Evolutionary conservation across 2,329 filamentous ascomycete genomes (phyloP).

Genomic region (Metarhizium anisopliae): DNA sequence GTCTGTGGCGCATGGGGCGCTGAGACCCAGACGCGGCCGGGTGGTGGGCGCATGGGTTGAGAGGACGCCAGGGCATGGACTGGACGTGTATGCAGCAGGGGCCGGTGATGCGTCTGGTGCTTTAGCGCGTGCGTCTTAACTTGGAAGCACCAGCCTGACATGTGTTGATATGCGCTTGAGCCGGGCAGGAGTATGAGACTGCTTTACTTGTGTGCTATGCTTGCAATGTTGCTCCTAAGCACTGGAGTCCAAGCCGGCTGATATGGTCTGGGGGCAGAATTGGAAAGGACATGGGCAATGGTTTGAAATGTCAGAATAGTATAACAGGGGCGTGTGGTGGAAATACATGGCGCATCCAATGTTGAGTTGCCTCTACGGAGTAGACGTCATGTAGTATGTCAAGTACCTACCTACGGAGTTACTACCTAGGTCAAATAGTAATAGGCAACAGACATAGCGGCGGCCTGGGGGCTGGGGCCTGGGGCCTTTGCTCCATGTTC

Average conservation of each 20-base stretch:
- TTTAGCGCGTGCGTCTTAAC: slow-evolving; percentile 1
- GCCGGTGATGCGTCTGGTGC: slow-evolving; percentile 6
- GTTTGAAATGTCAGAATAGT: not conserved
- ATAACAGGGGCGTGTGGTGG: not conserved
- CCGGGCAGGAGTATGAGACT: too few species aligned
- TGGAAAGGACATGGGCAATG: too few species aligned
- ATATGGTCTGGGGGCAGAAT: not conserved
- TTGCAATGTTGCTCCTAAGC: too few species aligned
- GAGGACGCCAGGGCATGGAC: slow-evolving; percentile 5
- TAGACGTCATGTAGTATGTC: too few species aligned
- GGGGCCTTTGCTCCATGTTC: too few species aligned
- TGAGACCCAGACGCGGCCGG: slow-evolving; percentile 8
- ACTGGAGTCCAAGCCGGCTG: not conserved
- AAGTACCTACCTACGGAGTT: too few species aligned
- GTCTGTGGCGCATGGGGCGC: slow-evolving; percentile 1
- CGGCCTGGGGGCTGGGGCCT: too few species aligned
- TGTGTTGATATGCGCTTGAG: too few species aligned
- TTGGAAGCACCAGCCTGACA: not conserved
- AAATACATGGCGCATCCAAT: not conserved
- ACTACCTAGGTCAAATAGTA: too few species aligned
- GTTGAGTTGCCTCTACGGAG: too few species aligned
- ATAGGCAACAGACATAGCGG: too few species aligned
- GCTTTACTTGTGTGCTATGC: too few species aligned
- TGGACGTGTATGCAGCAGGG: slow-evolving; percentile 11
- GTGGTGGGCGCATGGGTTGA: slow-evolving; percentile 6